Conservation (phyloP, 2,329 filamentous ascomycete genomes). For the Fusarium chlamydosporum region DNA sequence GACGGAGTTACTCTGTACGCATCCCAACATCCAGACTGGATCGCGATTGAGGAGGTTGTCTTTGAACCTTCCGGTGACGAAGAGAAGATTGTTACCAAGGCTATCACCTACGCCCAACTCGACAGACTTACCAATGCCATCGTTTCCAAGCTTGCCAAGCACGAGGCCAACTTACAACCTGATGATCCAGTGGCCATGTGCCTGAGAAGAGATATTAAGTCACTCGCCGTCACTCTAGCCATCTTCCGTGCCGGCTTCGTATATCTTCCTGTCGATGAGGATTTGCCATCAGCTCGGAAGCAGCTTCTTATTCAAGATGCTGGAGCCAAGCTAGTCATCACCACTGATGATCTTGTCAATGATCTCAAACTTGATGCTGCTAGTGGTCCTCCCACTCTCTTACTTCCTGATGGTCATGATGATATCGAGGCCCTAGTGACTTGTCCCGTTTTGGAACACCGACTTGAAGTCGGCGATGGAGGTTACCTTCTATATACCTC, state of each 20-base stretch:
- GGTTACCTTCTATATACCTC: slow-evolving; percentile 38
- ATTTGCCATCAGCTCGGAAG: slow-evolving; percentile 16
- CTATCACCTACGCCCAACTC: slow-evolving; percentile 12
- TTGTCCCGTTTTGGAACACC: neutral
- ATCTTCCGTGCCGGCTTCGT: slow-evolving; percentile 24
- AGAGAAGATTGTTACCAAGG: slow-evolving; percentile 1
- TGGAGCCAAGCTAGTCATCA: slow-evolving; percentile 12
- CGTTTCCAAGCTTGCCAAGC: neutral
- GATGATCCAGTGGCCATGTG: slow-evolving; percentile 24
- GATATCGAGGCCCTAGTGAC: fast-evolving
- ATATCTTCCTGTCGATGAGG: slow-evolving; percentile 21
- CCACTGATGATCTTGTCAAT: neutral
- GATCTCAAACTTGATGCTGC: neutral
- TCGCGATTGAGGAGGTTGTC: slow-evolving; percentile 21
- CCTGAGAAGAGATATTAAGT: slow-evolving; percentile 23
- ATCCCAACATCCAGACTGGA: slow-evolving; percentile 18
- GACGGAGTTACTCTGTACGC: neutral
- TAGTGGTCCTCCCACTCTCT: neutral
- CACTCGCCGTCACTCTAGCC: slow-evolving; percentile 18
- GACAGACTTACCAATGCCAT: slow-evolving; percentile 17
- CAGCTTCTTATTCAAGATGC: slow-evolving; percentile 29
- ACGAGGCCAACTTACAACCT: neutral
- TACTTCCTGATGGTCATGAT: neutral
- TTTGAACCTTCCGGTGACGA: neutral
- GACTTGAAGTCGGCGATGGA: fast-evolving